Percentiles rank a stretch among this genome's conserved stretches.
Evolutionary conservation across 306 rosid genomes (phyloP).

Genomic region (Hippophae gyantsensis): DNA sequence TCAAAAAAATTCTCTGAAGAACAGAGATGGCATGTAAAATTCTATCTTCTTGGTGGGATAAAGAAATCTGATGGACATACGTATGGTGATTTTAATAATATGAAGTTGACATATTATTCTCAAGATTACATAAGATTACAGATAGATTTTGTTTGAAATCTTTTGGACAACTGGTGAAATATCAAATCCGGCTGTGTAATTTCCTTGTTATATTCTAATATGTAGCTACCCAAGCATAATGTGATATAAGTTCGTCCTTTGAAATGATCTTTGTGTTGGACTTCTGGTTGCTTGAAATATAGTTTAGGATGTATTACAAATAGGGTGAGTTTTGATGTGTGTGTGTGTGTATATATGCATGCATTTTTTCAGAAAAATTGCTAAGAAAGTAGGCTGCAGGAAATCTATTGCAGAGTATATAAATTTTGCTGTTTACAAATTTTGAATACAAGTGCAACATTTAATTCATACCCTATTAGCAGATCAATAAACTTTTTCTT

Average conservation of each 20-base stretch:
- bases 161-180: neutral
- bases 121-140: neutral
- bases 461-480: no score
- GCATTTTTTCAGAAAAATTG: neutral
- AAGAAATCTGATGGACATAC: neutral
- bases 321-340: neutral
- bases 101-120: neutral
- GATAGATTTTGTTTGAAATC: neutral
- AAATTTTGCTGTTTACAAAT: no score
- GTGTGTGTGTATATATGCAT: neutral
- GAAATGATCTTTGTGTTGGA: no score
- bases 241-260: neutral
- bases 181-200: neutral
- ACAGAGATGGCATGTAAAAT: neutral
- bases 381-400: no score
- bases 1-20: no score
- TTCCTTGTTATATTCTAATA: neutral
- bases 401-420: no score
- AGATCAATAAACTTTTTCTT: no score
- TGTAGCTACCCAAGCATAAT: neutral
- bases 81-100: neutral
- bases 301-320: neutral
- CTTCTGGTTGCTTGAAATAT: no score
- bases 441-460: no score
- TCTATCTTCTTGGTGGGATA: neutral